A percentile compares a stretch with the other conserved stretches of the same genome.
Evolutionary conservation across 768 basidiomycete species (phyloP).

Genomic region (Hebeloma cylindrosporum): DNA sequence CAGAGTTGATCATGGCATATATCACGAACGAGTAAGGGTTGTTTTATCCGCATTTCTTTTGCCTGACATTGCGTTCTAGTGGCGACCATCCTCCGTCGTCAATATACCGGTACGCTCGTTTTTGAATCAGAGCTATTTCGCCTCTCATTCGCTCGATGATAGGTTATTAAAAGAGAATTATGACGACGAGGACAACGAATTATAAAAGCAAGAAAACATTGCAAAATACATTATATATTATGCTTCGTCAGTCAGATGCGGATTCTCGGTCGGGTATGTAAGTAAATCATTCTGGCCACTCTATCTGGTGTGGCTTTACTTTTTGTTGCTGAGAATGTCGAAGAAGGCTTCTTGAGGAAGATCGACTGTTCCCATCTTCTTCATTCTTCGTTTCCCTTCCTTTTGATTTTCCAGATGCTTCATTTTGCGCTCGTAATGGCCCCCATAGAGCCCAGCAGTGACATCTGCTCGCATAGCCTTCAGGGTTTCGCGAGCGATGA

Average conservation of each 20-base stretch:
- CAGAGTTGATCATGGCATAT: slow-evolving; percentile 89
- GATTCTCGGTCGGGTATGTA: too few relatives aligned
- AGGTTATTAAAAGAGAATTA: slow-evolving; percentile 92
- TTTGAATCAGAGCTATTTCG: neutral
- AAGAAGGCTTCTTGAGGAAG: slow-evolving; percentile 97
- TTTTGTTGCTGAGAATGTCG: slow-evolving; percentile 73
- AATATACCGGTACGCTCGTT: slow-evolving; percentile 68
- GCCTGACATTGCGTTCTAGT: slow-evolving; percentile 40
- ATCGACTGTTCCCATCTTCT: slow-evolving; percentile 83
- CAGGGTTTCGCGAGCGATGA: slow-evolving; percentile 88
- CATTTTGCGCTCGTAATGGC: slow-evolving; percentile 94
- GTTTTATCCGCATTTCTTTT: slow-evolving; percentile 3
- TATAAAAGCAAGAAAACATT: slow-evolving; percentile 40
- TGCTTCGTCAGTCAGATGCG: slow-evolving; percentile 10
- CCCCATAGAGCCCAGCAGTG: slow-evolving; percentile 91
- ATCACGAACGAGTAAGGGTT: slow-evolving; percentile 92
- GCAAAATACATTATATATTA: slow-evolving; percentile 17
- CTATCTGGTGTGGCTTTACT: slow-evolving; percentile 18
- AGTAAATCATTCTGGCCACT: neutral
- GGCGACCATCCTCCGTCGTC: slow-evolving; percentile 97
- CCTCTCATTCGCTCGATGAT: slow-evolving; percentile 17
- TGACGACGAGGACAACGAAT: slow-evolving; percentile 89
- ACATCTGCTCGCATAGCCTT: slow-evolving; percentile 89
- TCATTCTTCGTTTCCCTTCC: slow-evolving; percentile 88
- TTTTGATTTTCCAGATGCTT: slow-evolving; percentile 89